Evolutionary conservation across 768 basidiomycete species (phyloP), one percentile per base, ranked within the genome.

Genomic region (Hygrocybe coccinea): DNA sequence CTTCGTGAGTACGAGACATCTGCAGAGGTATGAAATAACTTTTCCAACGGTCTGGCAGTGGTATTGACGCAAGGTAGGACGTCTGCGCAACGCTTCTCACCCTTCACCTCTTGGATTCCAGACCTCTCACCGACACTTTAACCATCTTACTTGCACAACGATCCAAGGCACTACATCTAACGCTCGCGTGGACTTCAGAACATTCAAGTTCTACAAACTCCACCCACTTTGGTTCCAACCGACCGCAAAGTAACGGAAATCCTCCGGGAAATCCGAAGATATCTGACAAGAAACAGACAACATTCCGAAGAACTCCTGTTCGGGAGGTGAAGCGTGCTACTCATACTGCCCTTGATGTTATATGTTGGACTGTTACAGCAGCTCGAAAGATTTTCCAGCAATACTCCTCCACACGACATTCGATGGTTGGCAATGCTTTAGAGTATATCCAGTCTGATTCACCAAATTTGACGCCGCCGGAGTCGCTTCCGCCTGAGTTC

Each of bases 31-130:
- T 51, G 74, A 70, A 11, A 45, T 36, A 22, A 24, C 11, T 11
- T n/a, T 15, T 17, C 22, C 33, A 10, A 41, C 9, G 14, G 11
- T 37, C 24, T 29, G 15, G 12, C 6, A 22, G 11, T 6, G 8
- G 29, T 43, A 53, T 59, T 55, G 39, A 49, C 53, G 6, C 10
- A 49, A 6, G 29, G 4, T 59, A 93, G 89, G 84, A 84, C 55
- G 78, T 79, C 1, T 90, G 91, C 60, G 84, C 91, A 2, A 85
- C 86, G 3, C 77, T 95, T 9, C 74, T 95, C 9, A 86, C 89
- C 0, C 79, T 97, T 41, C 86, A 95, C 67, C 77, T 97, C n/a
- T 79, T 97, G 24, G 94, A 97, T 64, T 91, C 91, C 5, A 77
- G 86, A 45, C 89, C 93, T 5, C 72, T 95, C 8, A 67, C 74